Base-by-base conservation (phyloP, 106 monocot genomes). In the Acorus calamus region DNA sequence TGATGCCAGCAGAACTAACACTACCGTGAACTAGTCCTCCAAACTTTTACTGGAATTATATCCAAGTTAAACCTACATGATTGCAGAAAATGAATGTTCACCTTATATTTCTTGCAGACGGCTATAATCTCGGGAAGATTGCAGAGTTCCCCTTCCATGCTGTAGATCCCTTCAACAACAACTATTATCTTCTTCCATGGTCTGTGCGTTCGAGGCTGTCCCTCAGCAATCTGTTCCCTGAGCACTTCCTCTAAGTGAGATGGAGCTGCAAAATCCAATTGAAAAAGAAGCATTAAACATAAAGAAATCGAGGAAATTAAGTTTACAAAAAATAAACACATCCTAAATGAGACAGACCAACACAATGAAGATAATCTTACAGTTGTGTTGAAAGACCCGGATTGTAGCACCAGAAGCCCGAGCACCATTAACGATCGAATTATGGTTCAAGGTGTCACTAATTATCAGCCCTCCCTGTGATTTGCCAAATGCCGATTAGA, bases 91-190 rank as follows among this genome's bases (percentile, higher is more conserved):
- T 51, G 9, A 51, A 7, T 51, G 9, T 51, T 7, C 9, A 51
- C 61, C 74, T 74, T 74, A 45, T 74, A 74, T 55, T 74, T 74
- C 47, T 74, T 74, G 74, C 74, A 74, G 60, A 74, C 58, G 4
- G 74, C 12, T 44, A 74, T 58, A 53, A 74, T 67, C 66, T 74
- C 74, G 2, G 74, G 74, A 55, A 74, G 74, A 46, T 74, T 74
- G 67, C 74, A 74, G 50, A 74, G 48, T 49, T 74, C 67, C 6
- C 74, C 74, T 60, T 74, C 74, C 74, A 74, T 74, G 55, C 74
- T 67, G 54, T 74, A 74, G 48, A 74, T 74, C 42, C 74, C 74
- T 42, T 74, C 74, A 11, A 74, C 67, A 48, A 67, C 49, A 9
- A 74, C 74, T 8, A 74, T 8, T 47, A 74, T 74, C 61, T 74